Conservation (phyloP, 768 basidiomycete species). For the Kwoniella dendrophila region DNA sequence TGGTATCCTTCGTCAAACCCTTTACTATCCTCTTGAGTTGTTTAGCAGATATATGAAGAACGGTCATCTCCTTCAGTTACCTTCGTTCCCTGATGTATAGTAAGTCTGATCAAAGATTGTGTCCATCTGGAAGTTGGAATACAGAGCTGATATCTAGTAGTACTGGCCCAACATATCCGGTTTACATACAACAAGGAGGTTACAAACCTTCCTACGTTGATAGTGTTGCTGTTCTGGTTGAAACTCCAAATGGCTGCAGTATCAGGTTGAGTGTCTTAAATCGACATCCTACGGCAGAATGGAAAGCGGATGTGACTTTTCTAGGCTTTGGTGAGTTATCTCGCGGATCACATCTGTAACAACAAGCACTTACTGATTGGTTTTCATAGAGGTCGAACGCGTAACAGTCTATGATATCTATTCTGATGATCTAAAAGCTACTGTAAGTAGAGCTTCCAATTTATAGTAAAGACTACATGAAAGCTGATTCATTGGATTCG, state of each 20-base stretch:
- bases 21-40: constrained; percentile 58
- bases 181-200: constrained; percentile 60
- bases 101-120: too few species aligned
- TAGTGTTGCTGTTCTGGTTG: constrained; percentile 61
- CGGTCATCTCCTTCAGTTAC: constrained; percentile 37
- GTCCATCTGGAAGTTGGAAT: background rate
- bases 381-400: constrained; percentile 56
- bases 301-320: constrained; percentile 43
- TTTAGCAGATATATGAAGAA: constrained; percentile 65
- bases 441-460: constrained; percentile 31
- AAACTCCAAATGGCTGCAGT: constrained; percentile 49
- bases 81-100: constrained; percentile 39
- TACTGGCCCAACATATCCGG: constrained; percentile 60
- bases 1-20: constrained; percentile 12
- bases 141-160: constrained; percentile 19
- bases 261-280: constrained; percentile 65
- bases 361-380: background rate
- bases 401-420: constrained; percentile 63
- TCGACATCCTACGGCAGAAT: constrained; percentile 58
- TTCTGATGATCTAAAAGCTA: constrained; percentile 58
- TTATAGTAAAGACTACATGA: background rate
- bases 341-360: background rate
- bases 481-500: constrained; percentile 2
- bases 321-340: constrained; percentile 36
- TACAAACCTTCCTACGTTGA: constrained; percentile 58